Evolutionary conservation across 257 asterid species (phyloP).

Genomic region (Nicotiana obtusifolia): DNA sequence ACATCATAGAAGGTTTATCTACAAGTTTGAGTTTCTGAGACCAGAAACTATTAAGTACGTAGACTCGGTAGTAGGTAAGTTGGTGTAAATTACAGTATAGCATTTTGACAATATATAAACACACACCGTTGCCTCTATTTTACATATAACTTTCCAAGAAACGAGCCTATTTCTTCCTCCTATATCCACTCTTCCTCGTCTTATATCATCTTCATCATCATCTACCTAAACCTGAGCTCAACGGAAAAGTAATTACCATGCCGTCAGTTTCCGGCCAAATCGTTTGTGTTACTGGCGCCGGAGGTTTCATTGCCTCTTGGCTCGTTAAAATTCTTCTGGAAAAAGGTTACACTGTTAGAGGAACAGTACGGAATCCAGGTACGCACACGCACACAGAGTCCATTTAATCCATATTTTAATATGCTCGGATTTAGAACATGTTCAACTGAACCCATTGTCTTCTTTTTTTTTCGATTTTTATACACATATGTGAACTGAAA

Average conservation of each 20-base stretch:
- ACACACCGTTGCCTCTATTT: not conserved
- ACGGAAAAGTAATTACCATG: constrained; percentile 28
- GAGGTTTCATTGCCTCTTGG: constrained; percentile 97
- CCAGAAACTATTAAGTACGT: no score
- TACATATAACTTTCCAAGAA: not conserved
- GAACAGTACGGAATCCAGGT: constrained; percentile 96
- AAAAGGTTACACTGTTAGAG: constrained; percentile 82
- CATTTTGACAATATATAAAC: not conserved
- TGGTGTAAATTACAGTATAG: not conserved
- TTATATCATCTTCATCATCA: not conserved
- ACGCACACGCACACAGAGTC: not conserved
- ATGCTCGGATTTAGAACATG: not conserved
- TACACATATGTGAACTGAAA: not conserved
- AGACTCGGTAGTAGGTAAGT: not conserved
- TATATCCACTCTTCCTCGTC: not conserved
- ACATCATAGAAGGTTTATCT: no score
- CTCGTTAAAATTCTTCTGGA: constrained; percentile 74
- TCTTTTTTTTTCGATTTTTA: not conserved
- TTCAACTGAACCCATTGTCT: not conserved
- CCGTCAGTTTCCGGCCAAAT: constrained; percentile 54
- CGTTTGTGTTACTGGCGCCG: constrained; percentile 99
- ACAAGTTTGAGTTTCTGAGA: no score
- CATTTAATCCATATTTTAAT: not conserved
- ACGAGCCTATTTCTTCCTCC: not conserved
- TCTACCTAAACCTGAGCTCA: not conserved